Evolutionary conservation across 1,284 basidiomycete species (phyloP).

Genomic region (Irpex rosettiformis): DNA sequence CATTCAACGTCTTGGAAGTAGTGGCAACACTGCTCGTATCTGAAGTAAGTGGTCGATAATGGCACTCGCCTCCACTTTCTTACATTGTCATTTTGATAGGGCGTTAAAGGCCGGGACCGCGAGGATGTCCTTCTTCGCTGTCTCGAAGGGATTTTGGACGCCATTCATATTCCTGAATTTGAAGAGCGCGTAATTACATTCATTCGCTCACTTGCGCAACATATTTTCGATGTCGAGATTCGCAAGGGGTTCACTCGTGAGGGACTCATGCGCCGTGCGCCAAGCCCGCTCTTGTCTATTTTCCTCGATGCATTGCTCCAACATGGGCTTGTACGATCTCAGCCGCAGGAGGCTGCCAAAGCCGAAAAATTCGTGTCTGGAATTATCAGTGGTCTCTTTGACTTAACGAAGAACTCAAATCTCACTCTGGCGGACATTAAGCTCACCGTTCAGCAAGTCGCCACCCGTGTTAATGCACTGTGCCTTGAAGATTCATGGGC

Average conservation of each 20-base stretch:
- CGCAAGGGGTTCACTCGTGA: slow-evolving; percentile 46
- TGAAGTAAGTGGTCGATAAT: slow-evolving; percentile 58
- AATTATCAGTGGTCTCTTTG: slow-evolving; percentile 69
- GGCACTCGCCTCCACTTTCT: too few species aligned
- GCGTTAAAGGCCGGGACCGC: slow-evolving; percentile 67
- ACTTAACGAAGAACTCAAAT: slow-evolving; percentile 45
- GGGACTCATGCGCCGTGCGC: slow-evolving; percentile 41
- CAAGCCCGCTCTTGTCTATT: slow-evolving; percentile 60
- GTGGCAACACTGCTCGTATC: slow-evolving; percentile 72
- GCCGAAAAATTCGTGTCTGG: slow-evolving; percentile 57
- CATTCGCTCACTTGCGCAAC: slow-evolving; percentile 63
- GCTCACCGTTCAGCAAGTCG: slow-evolving; percentile 72
- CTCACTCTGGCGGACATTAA: slow-evolving; percentile 53
- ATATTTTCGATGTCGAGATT: slow-evolving; percentile 68
- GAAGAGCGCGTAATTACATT: slow-evolving; percentile 67
- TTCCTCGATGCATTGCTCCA: slow-evolving; percentile 75
- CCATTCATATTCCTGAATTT: slow-evolving; percentile 69
- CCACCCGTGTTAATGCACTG: slow-evolving; percentile 75
- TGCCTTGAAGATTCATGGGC: slow-evolving; percentile 90
- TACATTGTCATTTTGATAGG: too few species aligned
- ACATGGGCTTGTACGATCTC: slow-evolving; percentile 65
- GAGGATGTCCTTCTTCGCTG: slow-evolving; percentile 72
- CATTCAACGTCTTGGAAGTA: slow-evolving; percentile 78
- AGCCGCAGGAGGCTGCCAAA: slow-evolving; percentile 53
- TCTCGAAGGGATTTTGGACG: slow-evolving; percentile 80